Percentiles rank a stretch among this genome's conserved stretches.
Evolutionary conservation across 2,329 filamentous ascomycete species (phyloP).

Genomic region (Biscogniauxia sp.): DNA sequence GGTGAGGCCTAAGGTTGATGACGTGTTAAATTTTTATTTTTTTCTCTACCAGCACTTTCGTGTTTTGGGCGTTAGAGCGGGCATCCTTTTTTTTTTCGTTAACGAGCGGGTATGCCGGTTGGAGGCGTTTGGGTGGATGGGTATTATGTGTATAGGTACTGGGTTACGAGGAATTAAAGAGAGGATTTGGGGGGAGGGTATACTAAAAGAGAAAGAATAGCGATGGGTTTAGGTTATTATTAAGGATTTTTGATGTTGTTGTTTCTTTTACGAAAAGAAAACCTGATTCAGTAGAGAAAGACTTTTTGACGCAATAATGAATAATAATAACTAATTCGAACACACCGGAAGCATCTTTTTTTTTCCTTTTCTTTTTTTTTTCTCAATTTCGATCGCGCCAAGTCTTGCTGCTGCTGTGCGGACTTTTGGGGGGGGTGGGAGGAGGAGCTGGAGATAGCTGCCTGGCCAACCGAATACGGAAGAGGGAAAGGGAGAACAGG

Average conservation of each 20-base stretch:
- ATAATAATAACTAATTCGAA: background rate
- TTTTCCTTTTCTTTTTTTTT: no score
- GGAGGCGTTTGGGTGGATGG: no score
- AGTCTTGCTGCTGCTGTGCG: background rate
- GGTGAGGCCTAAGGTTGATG: slow-evolving; percentile 7
- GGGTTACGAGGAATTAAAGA: no score
- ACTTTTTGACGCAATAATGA: background rate
- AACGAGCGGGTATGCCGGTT: no score
- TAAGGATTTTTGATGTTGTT: background rate
- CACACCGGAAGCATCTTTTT: no score
- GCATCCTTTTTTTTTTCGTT: background rate
- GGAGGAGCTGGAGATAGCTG: background rate
- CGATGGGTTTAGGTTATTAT: no score
- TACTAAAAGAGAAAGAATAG: no score
- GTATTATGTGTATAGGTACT: no score
- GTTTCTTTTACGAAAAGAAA: background rate
- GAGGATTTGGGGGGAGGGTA: no score
- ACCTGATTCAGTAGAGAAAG: background rate
- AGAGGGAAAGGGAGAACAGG: background rate
- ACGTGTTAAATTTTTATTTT: background rate
- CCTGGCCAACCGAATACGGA: background rate
- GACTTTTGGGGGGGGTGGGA: background rate
- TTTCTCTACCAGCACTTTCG: background rate
- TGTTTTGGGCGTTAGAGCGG: background rate
- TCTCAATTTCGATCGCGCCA: background rate